phyloP scores from a whole-genome alignment of 2,329 filamentous ascomycete genomes.

The Teratosphaeria viscida region DNA sequence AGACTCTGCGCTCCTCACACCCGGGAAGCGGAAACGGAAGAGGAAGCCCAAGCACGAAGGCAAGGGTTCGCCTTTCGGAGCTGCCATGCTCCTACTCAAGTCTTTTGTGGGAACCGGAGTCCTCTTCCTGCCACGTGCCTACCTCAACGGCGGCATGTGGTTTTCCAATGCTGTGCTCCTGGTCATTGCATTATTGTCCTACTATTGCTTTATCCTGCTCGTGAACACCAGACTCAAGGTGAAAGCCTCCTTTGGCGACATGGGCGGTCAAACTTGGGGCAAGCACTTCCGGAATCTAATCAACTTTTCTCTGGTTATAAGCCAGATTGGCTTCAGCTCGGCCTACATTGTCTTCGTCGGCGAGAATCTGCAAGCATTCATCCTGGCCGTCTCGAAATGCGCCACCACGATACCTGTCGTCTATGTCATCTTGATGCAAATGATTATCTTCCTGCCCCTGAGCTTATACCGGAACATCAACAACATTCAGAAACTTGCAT shows the following conservation, averaged over 20 bases:
- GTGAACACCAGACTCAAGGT: slow-evolving; percentile 77
- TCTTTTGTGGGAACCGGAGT: slow-evolving; percentile 97
- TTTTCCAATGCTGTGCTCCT: slow-evolving; percentile 92
- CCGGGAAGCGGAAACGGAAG: slow-evolving; percentile 58
- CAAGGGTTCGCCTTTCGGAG: slow-evolving; percentile 67
- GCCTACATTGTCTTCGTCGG: slow-evolving; percentile 97
- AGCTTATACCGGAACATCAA: slow-evolving; percentile 92
- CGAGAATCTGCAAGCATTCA: slow-evolving; percentile 89
- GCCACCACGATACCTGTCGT: slow-evolving; percentile 75
- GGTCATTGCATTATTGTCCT: slow-evolving; percentile 73
- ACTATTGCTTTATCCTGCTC: slow-evolving; percentile 93
- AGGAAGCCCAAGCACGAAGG: slow-evolving; percentile 67
- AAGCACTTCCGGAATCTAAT: slow-evolving; percentile 83
- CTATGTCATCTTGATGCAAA: slow-evolving; percentile 85
- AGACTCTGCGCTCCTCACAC: slow-evolving; percentile 67
- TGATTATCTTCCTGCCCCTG: slow-evolving; percentile 88
- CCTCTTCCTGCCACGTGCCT: slow-evolving; percentile 83
- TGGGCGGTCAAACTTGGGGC: slow-evolving; percentile 85
- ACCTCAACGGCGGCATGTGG: slow-evolving; percentile 92
- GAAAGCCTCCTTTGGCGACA: slow-evolving; percentile 93
- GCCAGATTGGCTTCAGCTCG: slow-evolving; percentile 87
- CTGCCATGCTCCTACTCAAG: slow-evolving; percentile 79
- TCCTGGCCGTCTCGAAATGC: slow-evolving; percentile 83
- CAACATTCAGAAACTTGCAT: slow-evolving; percentile 88
- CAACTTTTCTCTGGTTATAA: slow-evolving; percentile 83